Conservation (phyloP, 805 yeast species). For the Saccharomycopsis guyanensis region DNA sequence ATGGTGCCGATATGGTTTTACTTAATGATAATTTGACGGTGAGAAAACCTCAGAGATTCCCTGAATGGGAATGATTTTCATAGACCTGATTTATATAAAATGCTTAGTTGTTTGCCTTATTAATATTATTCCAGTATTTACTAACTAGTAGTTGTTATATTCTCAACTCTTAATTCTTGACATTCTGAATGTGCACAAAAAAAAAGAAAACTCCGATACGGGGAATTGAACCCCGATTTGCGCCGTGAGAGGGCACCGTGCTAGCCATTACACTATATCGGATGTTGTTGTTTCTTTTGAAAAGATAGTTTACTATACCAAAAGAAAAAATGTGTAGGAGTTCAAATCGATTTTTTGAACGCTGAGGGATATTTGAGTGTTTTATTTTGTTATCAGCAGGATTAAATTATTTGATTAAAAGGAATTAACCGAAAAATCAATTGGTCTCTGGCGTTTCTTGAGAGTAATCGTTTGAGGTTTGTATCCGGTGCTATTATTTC, state of each 20-base stretch:
- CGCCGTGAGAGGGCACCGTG: background rate
- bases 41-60: slow-evolving; percentile 30
- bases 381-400: too few species aligned
- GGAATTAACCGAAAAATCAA: too few species aligned
- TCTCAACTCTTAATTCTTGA: background rate
- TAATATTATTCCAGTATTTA: background rate
- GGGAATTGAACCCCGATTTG: background rate
- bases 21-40: slow-evolving; percentile 38
- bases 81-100: background rate
- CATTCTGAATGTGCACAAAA: too few species aligned
- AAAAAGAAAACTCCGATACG: background rate
- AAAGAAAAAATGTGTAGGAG: too few species aligned
- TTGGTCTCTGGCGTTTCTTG: too few species aligned
- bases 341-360: too few species aligned
- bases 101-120: background rate
- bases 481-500: too few species aligned
- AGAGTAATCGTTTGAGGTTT: too few species aligned
- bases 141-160: background rate
- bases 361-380: too few species aligned
- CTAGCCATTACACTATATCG: background rate
- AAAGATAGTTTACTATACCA: too few species aligned
- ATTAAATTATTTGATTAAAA: too few species aligned
- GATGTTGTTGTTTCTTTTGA: background rate
- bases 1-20: slow-evolving; percentile 44
- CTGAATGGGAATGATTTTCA: slow-evolving; percentile 35